A percentile compares a stretch with the other conserved stretches of the same genome.
These are phyloP conservation scores for Neopestalotiopsis sp. DNA, from an alignment of 2,329 filamentous ascomycete genomes.

Conservation along the genomic window DNA sequence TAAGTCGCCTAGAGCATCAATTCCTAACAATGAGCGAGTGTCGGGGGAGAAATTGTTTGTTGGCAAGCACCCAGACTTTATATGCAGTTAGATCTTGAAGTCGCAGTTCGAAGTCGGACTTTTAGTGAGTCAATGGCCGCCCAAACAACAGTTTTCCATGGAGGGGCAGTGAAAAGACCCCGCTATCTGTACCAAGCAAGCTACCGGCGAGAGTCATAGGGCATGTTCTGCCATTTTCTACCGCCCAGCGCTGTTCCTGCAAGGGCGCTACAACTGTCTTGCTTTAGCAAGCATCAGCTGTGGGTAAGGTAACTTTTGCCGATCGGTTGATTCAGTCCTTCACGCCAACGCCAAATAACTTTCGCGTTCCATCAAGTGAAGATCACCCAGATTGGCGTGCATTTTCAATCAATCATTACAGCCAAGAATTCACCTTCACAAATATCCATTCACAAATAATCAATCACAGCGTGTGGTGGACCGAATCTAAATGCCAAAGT, in stretches of 20 bases:
- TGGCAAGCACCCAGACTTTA: not conserved
- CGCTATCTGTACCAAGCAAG: slow-evolving; percentile 25
- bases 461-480: not conserved
- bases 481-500: not conserved
- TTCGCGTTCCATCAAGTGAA: not conserved
- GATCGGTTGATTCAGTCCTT: not conserved
- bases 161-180: slow-evolving; percentile 32
- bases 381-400: not conserved
- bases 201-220: not conserved
- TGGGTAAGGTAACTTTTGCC: not conserved
- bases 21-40: not conserved
- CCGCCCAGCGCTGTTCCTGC: slow-evolving; percentile 24
- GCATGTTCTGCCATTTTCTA: slow-evolving; percentile 29
- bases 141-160: slow-evolving; percentile 22
- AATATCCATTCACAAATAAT: not conserved
- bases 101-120: slow-evolving; percentile 10
- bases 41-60: slow-evolving; percentile 4
- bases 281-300: not conserved
- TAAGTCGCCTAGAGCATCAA: not conserved
- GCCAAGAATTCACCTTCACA: not conserved
- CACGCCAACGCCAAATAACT: not conserved
- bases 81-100: not conserved
- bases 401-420: not conserved
- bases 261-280: not conserved
- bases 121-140: slow-evolving; percentile 30